These are phyloP conservation scores for Lecanosticta acicola DNA, from an alignment of 2,329 filamentous ascomycete species.

Conservation along the genomic window DNA sequence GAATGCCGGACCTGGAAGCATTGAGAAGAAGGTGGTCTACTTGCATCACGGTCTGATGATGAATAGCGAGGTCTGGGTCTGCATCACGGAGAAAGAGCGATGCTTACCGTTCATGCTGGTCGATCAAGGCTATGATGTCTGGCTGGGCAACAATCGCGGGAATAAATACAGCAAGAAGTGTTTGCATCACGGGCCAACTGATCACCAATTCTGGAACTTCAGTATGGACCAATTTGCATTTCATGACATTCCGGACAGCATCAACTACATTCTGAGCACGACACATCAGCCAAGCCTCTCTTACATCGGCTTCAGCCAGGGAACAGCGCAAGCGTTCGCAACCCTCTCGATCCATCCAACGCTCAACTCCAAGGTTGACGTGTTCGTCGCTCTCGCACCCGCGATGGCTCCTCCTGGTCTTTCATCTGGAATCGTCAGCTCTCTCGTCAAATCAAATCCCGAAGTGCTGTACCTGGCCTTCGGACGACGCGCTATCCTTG, in stretches of 20 bases:
- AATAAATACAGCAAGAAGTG: conserved; percentile 99
- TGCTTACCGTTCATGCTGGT: conserved; percentile 85
- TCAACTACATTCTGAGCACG: conserved; percentile 80
- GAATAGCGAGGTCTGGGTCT: conserved; percentile 99
- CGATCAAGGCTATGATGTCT: conserved; percentile 90
- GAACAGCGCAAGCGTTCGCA: conserved; percentile 93
- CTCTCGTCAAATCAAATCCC: conserved; percentile 87
- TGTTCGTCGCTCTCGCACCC: conserved; percentile 91
- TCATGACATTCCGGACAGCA: conserved; percentile 92
- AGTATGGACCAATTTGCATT: conserved; percentile 98
- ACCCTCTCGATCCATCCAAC: conserved; percentile 85
- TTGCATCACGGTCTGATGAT: conserved; percentile 94
- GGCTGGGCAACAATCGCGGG: conserved; percentile 94
- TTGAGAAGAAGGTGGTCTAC: conserved; percentile 82
- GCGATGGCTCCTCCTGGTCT: conserved; percentile 94
- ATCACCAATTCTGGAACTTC: conserved; percentile 87
- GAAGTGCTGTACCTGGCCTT: conserved; percentile 90
- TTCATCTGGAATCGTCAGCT: conserved; percentile 84
- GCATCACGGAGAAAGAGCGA: conserved; percentile 76
- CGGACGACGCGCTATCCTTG: conserved; percentile 82
- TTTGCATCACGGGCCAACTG: conserved; percentile 66
- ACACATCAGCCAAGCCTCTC: conserved; percentile 80
- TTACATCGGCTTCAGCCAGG: conserved; percentile 96
- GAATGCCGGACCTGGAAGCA: conserved; percentile 62
- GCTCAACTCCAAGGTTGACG: conserved; percentile 86